Evolutionary conservation across 352 stramenopile genomes (phyloP).

Genomic region (Pythium vanterpoolii): DNA sequence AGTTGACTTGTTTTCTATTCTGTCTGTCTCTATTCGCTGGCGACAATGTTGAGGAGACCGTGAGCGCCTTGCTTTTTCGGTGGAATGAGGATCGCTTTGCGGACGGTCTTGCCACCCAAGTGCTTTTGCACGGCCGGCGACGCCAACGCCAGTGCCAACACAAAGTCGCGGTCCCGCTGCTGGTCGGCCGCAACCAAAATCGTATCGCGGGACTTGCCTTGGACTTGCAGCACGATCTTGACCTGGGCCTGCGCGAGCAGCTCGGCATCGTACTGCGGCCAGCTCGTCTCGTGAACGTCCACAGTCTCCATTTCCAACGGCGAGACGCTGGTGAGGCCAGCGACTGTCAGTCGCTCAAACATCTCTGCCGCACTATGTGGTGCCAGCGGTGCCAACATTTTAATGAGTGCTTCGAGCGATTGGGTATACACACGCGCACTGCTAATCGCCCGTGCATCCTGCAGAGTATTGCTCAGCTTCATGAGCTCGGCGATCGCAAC

Average conservation of each 20-base stretch:
- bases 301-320: constrained; percentile 21
- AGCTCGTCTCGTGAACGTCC: constrained; percentile 54
- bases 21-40: constrained; percentile 7
- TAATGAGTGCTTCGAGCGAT: constrained; percentile 52
- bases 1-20: constrained; percentile 3
- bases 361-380: constrained; percentile 80
- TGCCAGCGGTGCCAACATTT: constrained; percentile 78
- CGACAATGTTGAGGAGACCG: constrained; percentile 78
- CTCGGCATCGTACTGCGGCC: constrained; percentile 52
- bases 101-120: constrained; percentile 55
- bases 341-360: constrained; percentile 49
- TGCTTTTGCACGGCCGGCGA: constrained; percentile 64
- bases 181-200: constrained; percentile 56
- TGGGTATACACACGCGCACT: constrained; percentile 43
- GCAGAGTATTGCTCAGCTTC: constrained; percentile 86
- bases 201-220: constrained; percentile 72
- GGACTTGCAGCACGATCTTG: constrained; percentile 81
- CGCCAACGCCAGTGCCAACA: constrained; percentile 57
- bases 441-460: constrained; percentile 43
- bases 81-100: constrained; percentile 76
- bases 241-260: constrained; percentile 68
- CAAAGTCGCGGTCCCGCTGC: constrained; percentile 48
- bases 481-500: constrained; percentile 89
- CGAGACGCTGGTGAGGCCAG: constrained; percentile 19
- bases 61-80: constrained; percentile 79